Percentiles rank a stretch among this genome's conserved stretches.
Evolutionary conservation across 1,284 basidiomycete genomes (phyloP).

Genomic region (Takashimella tepidaria): DNA sequence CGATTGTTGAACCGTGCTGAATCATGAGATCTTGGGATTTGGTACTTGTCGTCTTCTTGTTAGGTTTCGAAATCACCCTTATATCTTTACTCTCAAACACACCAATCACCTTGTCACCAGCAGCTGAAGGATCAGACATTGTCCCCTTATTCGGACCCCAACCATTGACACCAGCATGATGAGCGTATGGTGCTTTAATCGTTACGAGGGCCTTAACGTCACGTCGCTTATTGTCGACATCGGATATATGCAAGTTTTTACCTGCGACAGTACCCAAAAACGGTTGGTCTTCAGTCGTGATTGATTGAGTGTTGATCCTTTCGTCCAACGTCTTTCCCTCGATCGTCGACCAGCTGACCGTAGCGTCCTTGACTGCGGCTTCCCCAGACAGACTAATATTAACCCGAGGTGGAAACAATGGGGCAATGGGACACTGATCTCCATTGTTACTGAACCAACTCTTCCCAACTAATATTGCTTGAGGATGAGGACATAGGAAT

Average conservation of each 20-base stretch:
- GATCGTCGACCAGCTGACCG: conserved; percentile 39
- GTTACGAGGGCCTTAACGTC: conserved; percentile 86
- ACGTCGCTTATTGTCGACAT: conserved; percentile 51
- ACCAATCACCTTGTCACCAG: conserved; percentile 64
- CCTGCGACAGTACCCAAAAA: conserved; percentile 44
- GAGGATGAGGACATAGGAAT: conserved; percentile 93
- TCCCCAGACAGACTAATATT: conserved; percentile 90
- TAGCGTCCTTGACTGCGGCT: conserved; percentile 59
- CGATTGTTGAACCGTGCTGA: conserved; percentile 91
- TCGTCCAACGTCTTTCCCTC: conserved; percentile 38
- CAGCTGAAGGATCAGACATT: conserved; percentile 59
- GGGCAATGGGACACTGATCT: conserved; percentile 35
- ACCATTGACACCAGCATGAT: conserved; percentile 19
- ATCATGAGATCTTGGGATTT: conserved; percentile 91
- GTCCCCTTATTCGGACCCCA: conserved; percentile 29
- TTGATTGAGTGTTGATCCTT: conserved; percentile 29
- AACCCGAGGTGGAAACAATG: conserved; percentile 65
- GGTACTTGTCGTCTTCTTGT: conserved; percentile 89
- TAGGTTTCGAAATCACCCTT: conserved; percentile 94
- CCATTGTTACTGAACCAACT: conserved; percentile 69
- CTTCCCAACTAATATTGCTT: conserved; percentile 88
- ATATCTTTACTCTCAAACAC: conserved; percentile 85
- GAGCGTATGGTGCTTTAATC: conserved; percentile 70
- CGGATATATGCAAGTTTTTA: conserved; percentile 44
- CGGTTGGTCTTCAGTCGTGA: conserved; percentile 31